Conservation (phyloP, 495 filamentous ascomycete genomes). For the Penicillium paradoxum region DNA sequence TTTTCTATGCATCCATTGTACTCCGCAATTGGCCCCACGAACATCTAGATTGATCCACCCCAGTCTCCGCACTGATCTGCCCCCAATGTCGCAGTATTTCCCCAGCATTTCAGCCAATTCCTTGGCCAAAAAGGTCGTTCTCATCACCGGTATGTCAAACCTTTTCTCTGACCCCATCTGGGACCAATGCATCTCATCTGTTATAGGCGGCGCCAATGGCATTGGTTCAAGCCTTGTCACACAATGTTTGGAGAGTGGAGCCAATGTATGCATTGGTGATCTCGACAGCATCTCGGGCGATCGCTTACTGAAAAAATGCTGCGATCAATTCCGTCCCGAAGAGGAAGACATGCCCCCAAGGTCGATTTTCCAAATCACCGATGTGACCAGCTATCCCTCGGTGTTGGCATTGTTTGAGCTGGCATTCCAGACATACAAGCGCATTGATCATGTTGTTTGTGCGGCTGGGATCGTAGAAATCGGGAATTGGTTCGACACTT, state of each 20-base stretch:
- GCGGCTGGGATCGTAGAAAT: constrained; percentile 48
- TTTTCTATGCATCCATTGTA: neutral
- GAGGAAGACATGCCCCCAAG: constrained; percentile 20
- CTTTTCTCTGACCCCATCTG: neutral
- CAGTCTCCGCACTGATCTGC: too few relatives aligned
- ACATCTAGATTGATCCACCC: too few relatives aligned
- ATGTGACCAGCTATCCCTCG: constrained; percentile 45
- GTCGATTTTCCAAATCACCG: constrained; percentile 34
- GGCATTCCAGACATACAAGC: constrained; percentile 40
- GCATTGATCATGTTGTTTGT: constrained; percentile 49
- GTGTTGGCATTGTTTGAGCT: constrained; percentile 42
- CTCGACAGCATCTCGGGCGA: constrained; percentile 31
- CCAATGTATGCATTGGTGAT: constrained; percentile 45
- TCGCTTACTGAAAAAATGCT: constrained; percentile 19
- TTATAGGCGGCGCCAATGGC: constrained; percentile 48
- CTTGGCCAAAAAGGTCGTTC: constrained; percentile 40
- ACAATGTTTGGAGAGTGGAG: constrained; percentile 40
- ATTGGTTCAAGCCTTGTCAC: constrained; percentile 51
- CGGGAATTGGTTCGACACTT: constrained; percentile 43
- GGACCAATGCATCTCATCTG: neutral
- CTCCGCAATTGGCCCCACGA: neutral
- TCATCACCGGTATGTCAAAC: constrained; percentile 42
- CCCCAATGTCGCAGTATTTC: constrained; percentile 23
- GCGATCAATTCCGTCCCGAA: constrained; percentile 22
- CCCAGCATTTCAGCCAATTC: constrained; percentile 24